phyloP scores from a whole-genome alignment of 257 asterid genomes.

The Penstemon davidsonii region DNA sequence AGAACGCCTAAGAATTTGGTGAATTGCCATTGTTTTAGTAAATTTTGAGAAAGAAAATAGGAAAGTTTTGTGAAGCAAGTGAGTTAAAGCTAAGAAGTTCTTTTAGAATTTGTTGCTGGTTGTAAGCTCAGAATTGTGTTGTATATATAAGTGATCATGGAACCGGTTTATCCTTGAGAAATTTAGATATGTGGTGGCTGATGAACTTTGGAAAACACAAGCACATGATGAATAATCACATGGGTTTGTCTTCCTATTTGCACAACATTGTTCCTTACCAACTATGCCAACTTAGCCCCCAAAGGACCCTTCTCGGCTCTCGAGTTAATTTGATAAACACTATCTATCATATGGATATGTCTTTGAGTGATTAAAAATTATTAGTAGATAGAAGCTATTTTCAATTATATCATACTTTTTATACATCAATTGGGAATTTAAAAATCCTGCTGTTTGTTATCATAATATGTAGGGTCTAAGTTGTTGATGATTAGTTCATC shows the following conservation, averaged over 20 bases:
- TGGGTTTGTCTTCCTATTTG: conserved; percentile 27
- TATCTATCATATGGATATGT: too few species aligned
- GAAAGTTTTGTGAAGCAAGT: not conserved
- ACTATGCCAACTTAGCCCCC: too few species aligned
- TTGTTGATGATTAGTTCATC: too few species aligned
- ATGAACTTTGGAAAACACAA: not conserved
- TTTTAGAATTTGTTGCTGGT: conserved; percentile 24
- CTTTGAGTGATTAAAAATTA: too few species aligned
- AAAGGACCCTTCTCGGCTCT: too few species aligned
- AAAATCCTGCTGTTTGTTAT: too few species aligned
- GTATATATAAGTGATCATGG: conserved; percentile 16
- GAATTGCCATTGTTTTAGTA: conserved; percentile 15
- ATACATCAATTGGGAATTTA: too few species aligned
- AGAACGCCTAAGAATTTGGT: not conserved
- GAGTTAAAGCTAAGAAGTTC: conserved; percentile 6
- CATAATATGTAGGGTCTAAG: too few species aligned
- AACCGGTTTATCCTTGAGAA: not conserved
- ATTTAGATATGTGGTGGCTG: not conserved
- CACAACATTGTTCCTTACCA: not conserved
- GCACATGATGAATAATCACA: conserved; percentile 12
- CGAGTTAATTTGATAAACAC: too few species aligned
- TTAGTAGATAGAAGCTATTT: too few species aligned
- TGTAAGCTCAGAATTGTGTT: not conserved
- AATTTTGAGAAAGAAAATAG: not conserved
- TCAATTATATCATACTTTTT: too few species aligned